Percentiles rank a stretch among this genome's conserved stretches.
Conservation (phyloP, 257 asterid species). For the Catharanthus roseus region DNA sequence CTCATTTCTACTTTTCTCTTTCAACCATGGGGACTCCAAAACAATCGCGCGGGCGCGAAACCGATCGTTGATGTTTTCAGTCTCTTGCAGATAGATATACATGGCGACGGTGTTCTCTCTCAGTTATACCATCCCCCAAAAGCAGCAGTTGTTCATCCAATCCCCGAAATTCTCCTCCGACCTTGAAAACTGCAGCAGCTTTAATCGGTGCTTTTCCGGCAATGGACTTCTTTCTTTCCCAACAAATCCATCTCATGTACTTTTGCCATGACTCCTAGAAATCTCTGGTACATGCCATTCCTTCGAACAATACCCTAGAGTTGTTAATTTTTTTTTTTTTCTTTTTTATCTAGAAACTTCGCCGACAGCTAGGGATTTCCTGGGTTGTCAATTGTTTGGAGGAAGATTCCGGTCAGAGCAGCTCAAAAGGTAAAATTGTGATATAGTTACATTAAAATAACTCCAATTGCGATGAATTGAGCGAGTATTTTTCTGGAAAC, state of each 20-base stretch:
- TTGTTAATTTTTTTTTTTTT: not conserved
- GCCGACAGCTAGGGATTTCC: conserved; percentile 22
- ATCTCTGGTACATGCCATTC: no score
- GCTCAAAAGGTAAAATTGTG: conserved; percentile 28
- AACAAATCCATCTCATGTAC: not conserved
- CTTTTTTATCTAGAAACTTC: conserved; percentile 21
- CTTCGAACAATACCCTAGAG: not conserved
- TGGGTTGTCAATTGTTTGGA: conserved; percentile 28
- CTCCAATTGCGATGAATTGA: not conserved
- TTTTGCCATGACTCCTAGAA: no score
- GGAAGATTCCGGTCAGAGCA: conserved; percentile 30
- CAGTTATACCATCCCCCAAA: conserved; percentile 20
- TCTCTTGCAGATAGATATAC: not conserved
- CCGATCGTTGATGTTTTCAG: no score
- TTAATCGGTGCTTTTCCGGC: conserved; percentile 12
- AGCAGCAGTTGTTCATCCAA: conserved; percentile 21
- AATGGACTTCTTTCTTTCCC: conserved; percentile 13
- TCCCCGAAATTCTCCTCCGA: conserved; percentile 17
- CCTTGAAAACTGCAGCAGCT: conserved; percentile 10
- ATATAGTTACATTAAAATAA: not conserved
- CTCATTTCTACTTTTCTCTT: no score
- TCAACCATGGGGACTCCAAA: no score
- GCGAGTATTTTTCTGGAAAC: conserved; percentile 6
- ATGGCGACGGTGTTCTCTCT: conserved; percentile 52
- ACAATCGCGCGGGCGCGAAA: no score